Evolutionary conservation across 2,329 filamentous ascomycete genomes (phyloP).

Genomic region (Drechslera avenae): DNA sequence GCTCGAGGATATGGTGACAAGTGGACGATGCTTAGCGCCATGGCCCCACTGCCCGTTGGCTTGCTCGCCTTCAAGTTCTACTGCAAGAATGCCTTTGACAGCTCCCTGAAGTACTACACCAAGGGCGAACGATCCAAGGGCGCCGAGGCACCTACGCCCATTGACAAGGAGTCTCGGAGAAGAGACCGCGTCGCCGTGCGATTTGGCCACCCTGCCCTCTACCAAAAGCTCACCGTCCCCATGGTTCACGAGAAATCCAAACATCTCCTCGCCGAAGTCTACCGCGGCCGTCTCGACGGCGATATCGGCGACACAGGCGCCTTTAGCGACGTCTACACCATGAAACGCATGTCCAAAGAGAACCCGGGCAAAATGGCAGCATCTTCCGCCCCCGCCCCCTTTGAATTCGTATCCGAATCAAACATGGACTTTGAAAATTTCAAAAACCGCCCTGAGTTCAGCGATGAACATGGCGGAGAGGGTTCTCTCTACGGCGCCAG

Average conservation of each 20-base stretch:
- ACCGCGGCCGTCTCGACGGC: constrained; percentile 78
- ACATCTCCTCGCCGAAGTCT: constrained; percentile 82
- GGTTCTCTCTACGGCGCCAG: constrained; percentile 66
- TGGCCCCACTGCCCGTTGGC: constrained; percentile 77
- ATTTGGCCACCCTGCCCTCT: constrained; percentile 87
- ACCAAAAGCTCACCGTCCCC: constrained; percentile 85
- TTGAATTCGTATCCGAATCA: constrained; percentile 86
- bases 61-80: constrained; percentile 86
- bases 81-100: constrained; percentile 76
- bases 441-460: constrained; percentile 88
- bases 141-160: constrained; percentile 50
- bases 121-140: constrained; percentile 63
- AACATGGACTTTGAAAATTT: constrained; percentile 90
- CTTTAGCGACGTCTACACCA: constrained; percentile 80
- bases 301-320: constrained; percentile 63
- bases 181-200: constrained; percentile 74
- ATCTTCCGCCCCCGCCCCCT: constrained; percentile 59
- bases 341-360: constrained; percentile 74
- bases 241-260: constrained; percentile 95
- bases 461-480: constrained; percentile 78
- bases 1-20: constrained; percentile 60
- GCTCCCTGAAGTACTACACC: constrained; percentile 79
- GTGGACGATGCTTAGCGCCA: constrained; percentile 65
- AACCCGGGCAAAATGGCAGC: constrained; percentile 60
- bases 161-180: constrained; percentile 51